These are phyloP conservation scores for Adiantum capillusveneris DNA, from an alignment of 75 land plant species.

Conservation along the genomic window DNA sequence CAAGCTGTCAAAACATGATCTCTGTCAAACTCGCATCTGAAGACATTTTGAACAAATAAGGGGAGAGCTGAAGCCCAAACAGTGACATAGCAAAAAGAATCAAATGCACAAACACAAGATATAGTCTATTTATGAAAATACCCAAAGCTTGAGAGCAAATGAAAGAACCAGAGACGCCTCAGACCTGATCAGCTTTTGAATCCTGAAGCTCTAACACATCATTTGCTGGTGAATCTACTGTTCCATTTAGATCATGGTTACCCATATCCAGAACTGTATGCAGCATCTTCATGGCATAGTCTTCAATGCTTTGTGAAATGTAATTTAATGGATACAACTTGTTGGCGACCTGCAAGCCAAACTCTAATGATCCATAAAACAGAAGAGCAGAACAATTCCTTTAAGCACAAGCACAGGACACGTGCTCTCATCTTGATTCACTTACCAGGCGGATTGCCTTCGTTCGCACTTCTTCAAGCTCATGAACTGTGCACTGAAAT, in stretches of 20 bases:
- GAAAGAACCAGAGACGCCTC: not conserved
- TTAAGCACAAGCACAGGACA: too few relatives aligned
- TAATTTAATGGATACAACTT: conserved; percentile 70
- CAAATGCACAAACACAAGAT: too few relatives aligned
- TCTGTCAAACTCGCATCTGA: too few relatives aligned
- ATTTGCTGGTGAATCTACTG: conserved; percentile 1
- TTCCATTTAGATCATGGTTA: conserved; percentile 13
- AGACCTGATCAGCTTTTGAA: conserved; percentile 3
- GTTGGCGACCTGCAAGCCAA: conserved; percentile 71
- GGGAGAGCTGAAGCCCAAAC: too few relatives aligned
- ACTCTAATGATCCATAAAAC: too few relatives aligned
- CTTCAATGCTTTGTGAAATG: conserved; percentile 67
- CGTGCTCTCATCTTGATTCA: not conserved
- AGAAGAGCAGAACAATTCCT: too few relatives aligned
- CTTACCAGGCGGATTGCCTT: conserved; percentile 93
- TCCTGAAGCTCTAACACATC: conserved; percentile 3
- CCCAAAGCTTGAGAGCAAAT: too few relatives aligned
- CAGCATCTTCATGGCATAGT: conserved; percentile 73
- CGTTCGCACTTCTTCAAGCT: conserved; percentile 73
- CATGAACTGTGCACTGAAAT: conserved; percentile 60
- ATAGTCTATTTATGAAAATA: too few relatives aligned
- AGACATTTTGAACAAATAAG: too few relatives aligned
- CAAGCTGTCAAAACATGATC: too few relatives aligned
- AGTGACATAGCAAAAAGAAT: too few relatives aligned
- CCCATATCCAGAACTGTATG: conserved; percentile 55